phyloP scores from a whole-genome alignment of 2,329 filamentous ascomycete species.

The Cladophialophora yegresii region DNA sequence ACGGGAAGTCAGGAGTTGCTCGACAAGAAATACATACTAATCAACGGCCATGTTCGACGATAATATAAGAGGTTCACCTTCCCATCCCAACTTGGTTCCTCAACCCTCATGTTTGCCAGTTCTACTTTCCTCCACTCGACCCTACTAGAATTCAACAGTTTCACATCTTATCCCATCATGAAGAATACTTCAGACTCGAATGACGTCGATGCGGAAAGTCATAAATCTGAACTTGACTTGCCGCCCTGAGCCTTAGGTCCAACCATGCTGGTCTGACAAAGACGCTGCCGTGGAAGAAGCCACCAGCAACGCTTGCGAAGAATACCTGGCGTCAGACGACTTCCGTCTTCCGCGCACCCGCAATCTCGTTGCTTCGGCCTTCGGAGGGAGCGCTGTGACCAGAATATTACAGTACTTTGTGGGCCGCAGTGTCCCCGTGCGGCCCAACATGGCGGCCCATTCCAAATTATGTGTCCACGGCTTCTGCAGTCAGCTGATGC shows the following conservation, averaged over 20 bases:
- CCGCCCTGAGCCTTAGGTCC: no score
- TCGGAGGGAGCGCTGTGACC: not conserved
- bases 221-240: not conserved
- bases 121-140: not conserved
- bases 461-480: not conserved
- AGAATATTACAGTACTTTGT: not conserved
- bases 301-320: not conserved
- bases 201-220: not conserved
- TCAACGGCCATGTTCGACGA: not conserved
- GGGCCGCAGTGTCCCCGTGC: not conserved
- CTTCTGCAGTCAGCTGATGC: not conserved
- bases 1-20: not conserved
- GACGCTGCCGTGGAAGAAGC: no score
- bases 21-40: conserved; percentile 1
- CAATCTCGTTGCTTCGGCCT: not conserved
- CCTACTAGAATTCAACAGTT: not conserved
- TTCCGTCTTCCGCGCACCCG: not conserved
- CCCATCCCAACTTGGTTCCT: not conserved
- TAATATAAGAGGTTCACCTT: not conserved
- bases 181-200: not conserved
- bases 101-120: not conserved
- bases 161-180: not conserved
- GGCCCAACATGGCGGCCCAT: not conserved
- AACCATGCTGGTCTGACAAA: not conserved
- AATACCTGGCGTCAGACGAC: not conserved